Conservation (phyloP, 2,329 filamentous ascomycete species). For the Hirsutella minnesotensis region DNA sequence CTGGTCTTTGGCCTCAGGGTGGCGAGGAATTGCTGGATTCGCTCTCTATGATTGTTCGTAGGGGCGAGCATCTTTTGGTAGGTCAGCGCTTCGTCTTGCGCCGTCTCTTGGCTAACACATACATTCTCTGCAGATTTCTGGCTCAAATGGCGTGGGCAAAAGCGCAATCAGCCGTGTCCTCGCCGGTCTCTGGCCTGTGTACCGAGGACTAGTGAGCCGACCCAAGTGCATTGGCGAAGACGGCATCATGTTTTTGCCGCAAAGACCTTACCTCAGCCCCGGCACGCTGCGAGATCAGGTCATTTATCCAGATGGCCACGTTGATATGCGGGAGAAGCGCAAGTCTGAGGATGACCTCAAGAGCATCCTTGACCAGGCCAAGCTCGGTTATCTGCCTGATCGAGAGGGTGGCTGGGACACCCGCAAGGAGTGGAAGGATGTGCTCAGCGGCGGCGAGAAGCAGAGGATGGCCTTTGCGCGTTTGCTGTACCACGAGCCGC, state of each 20-base stretch:
- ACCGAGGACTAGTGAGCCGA: conserved; percentile 80
- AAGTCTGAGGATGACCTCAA: conserved; percentile 69
- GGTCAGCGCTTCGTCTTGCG: conserved; percentile 9
- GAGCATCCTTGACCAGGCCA: conserved; percentile 68
- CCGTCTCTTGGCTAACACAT: conserved; percentile 6
- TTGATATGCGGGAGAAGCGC: conserved; percentile 80
- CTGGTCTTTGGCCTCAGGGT: conserved; percentile 74
- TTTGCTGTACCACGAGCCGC: conserved; percentile 85
- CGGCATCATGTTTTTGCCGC: conserved; percentile 97
- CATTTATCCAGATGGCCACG: conserved; percentile 90
- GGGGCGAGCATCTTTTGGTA: conserved; percentile 78
- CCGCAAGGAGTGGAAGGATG: conserved; percentile 96
- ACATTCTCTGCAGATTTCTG: conserved; percentile 52
- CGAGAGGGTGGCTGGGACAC: conserved; percentile 96
- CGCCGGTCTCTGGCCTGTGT: conserved; percentile 90
- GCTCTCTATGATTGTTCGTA: conserved; percentile 77
- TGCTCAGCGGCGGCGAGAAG: conserved; percentile 94
- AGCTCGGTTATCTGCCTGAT: conserved; percentile 77
- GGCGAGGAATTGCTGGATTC: conserved; percentile 87
- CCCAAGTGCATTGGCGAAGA: conserved; percentile 72
- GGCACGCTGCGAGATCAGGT: conserved; percentile 93
- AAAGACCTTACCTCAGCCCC: conserved; percentile 82
- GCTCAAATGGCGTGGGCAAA: conserved; percentile 90
- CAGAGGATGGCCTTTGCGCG: conserved; percentile 88
- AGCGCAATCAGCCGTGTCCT: conserved; percentile 77